Percentiles rank a stretch among this genome's conserved stretches.
Conservation (phyloP, 2,329 filamentous ascomycete genomes). For the Pestalotiopsis sp. region DNA sequence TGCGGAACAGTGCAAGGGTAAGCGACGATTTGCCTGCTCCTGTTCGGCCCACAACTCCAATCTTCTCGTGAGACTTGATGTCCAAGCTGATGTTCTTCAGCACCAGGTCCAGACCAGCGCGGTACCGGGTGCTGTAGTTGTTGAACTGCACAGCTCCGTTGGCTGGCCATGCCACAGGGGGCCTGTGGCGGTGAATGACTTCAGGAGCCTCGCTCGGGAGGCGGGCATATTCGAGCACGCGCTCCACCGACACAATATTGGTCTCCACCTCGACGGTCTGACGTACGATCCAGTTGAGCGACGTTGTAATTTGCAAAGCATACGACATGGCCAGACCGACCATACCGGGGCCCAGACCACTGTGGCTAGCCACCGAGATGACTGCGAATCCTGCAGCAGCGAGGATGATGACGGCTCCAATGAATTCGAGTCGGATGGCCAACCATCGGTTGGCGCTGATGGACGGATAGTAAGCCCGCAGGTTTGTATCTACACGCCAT, state of each 20-base stretch:
- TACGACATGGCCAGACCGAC: slow-evolving; percentile 97
- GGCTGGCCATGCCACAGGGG: slow-evolving; percentile 88
- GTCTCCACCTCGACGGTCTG: slow-evolving; percentile 99
- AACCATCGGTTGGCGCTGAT: slow-evolving; percentile 95
- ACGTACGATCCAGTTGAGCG: slow-evolving; percentile 97
- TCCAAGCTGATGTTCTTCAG: slow-evolving; percentile 89
- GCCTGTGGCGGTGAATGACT: slow-evolving; percentile 84
- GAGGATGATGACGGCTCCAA: slow-evolving; percentile 92
- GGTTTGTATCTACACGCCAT: slow-evolving; percentile 94
- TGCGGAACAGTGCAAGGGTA: slow-evolving; percentile 89
- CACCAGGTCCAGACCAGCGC: slow-evolving; percentile 85
- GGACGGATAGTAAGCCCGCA: slow-evolving; percentile 92
- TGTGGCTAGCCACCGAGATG: slow-evolving; percentile 73
- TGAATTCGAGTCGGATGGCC: slow-evolving; percentile 91
- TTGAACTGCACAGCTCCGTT: slow-evolving; percentile 87
- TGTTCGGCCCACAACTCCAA: slow-evolving; percentile 94
- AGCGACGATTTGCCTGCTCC: slow-evolving; percentile 95
- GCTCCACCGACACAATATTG: slow-evolving; percentile 99
- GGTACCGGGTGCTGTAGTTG: slow-evolving; percentile 93
- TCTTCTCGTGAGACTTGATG: slow-evolving; percentile 97
- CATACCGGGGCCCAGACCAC: slow-evolving; percentile 67
- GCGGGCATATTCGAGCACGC: slow-evolving; percentile 91
- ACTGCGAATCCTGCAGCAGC: slow-evolving; percentile 82
- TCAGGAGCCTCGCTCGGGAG: slow-evolving; percentile 94
- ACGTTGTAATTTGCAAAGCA: slow-evolving; percentile 94